Conservation (phyloP, 2,329 filamentous ascomycete species). For the Coleophoma eucalyptorum region DNA sequence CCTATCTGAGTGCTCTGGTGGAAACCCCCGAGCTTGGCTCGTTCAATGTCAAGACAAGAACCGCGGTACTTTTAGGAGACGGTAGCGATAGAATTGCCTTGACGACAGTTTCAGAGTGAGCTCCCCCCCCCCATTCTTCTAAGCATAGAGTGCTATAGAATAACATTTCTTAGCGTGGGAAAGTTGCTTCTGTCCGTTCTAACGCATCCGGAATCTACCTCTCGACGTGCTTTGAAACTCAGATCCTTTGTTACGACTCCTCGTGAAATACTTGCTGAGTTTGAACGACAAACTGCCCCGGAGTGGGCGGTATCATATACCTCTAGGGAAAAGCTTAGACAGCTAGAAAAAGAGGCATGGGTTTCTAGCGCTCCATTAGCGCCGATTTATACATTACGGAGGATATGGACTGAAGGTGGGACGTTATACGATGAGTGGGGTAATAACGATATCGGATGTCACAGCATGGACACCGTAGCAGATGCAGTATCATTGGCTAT, state of each 20-base stretch:
- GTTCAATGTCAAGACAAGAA: conserved; percentile 53
- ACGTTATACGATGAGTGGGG: conserved; percentile 68
- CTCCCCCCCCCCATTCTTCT: too few relatives aligned
- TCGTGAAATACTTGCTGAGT: conserved; percentile 29
- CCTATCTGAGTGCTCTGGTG: conserved; percentile 2
- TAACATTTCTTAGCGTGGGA: neutral
- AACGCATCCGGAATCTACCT: conserved; percentile 30
- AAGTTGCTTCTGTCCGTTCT: conserved; percentile 33
- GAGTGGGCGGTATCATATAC: conserved; percentile 29
- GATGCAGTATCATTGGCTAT: conserved; percentile 36
- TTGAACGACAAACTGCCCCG: conserved; percentile 33
- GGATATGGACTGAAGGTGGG: conserved; percentile 71
- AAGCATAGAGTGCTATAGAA: too few relatives aligned
- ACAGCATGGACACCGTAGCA: conserved; percentile 48
- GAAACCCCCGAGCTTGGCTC: conserved; percentile 39
- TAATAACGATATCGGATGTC: conserved; percentile 54
- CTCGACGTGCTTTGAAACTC: conserved; percentile 27
- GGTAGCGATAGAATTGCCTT: conserved; percentile 61
- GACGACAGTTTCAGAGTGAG: conserved; percentile 69
- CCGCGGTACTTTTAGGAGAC: conserved; percentile 57
- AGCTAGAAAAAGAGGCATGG: conserved; percentile 58
- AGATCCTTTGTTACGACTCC: conserved; percentile 32
- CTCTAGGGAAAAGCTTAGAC: conserved; percentile 36
- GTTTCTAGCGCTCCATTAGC: conserved; percentile 44
- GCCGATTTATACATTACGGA: conserved; percentile 54